Base-by-base conservation (phyloP, 345 rosid genomes). In the Lepidium didymum region DNA sequence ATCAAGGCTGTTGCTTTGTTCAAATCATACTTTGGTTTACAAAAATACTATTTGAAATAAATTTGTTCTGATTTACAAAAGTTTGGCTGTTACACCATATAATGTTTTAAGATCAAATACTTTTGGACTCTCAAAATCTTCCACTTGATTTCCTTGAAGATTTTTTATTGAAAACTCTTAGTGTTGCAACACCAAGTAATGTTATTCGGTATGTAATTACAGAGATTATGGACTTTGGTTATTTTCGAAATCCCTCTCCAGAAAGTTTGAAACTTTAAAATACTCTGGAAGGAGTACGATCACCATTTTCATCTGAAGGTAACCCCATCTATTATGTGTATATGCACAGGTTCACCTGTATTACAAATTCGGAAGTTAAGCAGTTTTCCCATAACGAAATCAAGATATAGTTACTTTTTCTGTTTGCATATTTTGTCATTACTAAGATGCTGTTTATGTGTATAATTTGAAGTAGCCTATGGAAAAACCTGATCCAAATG, bases 141-240 rank as follows among this genome's bases (percentile, higher is more conserved):
- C 33, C 7, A 29, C 7, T 29, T 27, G 31, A 27, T 27, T 27
- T 4, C 31, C 31, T 27, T 29, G 33, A 29, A 7, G 33, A 1
- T 29, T 27, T 27, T 27, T 5, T 27, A 27, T 27, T 4, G 31
- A 27, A 4, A 0, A 27, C 31, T 27, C 31, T 27, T 29, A 29
- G 33, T 29, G 14, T 64, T 51, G 34, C 31, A 60, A 36, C 4
- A 33, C 54, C 10, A 19, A 64, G 0, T 3, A 16, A n/a, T 53
- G 2, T 29, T 54, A 14, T 38, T 55, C 0, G 4, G 38, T 67
- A 38, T 62, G 59, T 23, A 15, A 38, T 44, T 89, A 77, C 93
- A 89, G 97, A 91, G 73, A 94, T 89, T 63, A 91, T 94, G 96
- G 99, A 89, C 79, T 91, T 94, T 67, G 97, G 97, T 53, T 91